Conservation (phyloP, 208 protist species). For the Leishmania lainsoni region DNA sequence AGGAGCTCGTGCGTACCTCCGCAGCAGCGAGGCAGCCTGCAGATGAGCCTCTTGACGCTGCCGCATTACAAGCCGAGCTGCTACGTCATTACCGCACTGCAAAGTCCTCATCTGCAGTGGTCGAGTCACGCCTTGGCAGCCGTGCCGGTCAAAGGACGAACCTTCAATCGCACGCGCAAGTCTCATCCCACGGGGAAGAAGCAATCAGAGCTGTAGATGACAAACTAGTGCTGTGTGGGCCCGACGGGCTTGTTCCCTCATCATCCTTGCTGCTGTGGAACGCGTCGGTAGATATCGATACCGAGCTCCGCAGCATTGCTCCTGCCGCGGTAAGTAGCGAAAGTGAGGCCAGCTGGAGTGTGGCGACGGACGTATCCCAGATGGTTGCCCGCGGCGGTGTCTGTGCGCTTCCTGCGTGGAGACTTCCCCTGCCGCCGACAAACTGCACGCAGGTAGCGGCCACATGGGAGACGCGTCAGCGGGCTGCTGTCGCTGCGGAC, state of each 20-base stretch:
- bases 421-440: conserved; percentile 15
- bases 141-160: background rate
- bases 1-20: background rate
- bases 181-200: background rate
- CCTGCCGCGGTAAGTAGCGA: no score
- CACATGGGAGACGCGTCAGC: conserved; percentile 9
- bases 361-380: background rate
- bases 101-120: background rate
- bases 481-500: background rate
- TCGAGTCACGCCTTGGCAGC: background rate
- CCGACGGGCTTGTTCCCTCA: background rate
- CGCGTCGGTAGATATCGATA: background rate
- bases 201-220: background rate
- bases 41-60: background rate
- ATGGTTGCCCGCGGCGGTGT: background rate
- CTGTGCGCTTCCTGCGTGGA: background rate
- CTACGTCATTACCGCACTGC: conserved; percentile 4
- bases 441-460: conserved; percentile 19
- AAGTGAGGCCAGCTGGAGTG: conserved; percentile 1
- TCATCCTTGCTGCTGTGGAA: background rate
- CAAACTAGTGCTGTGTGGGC: background rate
- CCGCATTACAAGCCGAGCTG: conserved; percentile 8
- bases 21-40: background rate
- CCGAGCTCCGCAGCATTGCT: background rate
- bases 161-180: background rate